Percentiles rank a stretch among this genome's conserved stretches.
Evolutionary conservation across 257 asterid genomes (phyloP).

Genomic region (Fraxinus cuspidata): DNA sequence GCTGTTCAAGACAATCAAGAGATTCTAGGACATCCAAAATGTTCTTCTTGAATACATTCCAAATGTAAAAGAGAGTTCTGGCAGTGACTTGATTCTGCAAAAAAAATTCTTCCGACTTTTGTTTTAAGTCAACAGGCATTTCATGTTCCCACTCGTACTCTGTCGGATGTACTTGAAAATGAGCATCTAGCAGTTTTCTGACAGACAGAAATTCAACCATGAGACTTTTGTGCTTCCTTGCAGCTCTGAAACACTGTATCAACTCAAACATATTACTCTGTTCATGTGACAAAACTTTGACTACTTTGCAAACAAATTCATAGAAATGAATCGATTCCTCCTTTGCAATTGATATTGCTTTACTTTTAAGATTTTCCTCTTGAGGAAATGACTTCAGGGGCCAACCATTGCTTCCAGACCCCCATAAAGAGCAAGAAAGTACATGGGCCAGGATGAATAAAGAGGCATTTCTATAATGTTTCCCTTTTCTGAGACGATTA

Average conservation of each 20-base stretch:
- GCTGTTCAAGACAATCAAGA: conserved; percentile 30
- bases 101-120: conserved; percentile 29
- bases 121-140: conserved; percentile 21
- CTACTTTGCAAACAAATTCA: conserved; percentile 36
- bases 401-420: conserved; percentile 48
- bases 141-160: conserved; percentile 41
- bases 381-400: conserved; percentile 45
- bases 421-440: conserved; percentile 51
- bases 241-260: conserved; percentile 29
- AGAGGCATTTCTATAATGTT: conserved; percentile 33
- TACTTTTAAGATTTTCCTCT: conserved; percentile 37
- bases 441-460: conserved; percentile 36
- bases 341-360: conserved; percentile 35
- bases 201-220: conserved; percentile 38
- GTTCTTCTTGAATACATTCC: conserved; percentile 44
- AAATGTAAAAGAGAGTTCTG: conserved; percentile 43
- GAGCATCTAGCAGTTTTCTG: conserved; percentile 50
- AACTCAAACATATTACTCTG: conserved; percentile 30
- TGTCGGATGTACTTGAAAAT: conserved; percentile 23
- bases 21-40: conserved; percentile 34
- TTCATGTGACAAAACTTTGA: conserved; percentile 35
- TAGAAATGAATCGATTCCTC: conserved; percentile 32
- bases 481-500: conserved; percentile 41
- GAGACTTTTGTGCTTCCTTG: conserved; percentile 25
- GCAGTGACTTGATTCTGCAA: conserved; percentile 35